Percentiles rank a stretch among this genome's conserved stretches.
These are phyloP conservation scores for Pisolithus thermaeus DNA, from an alignment of 1,284 basidiomycete genomes.

Conservation along the genomic window DNA sequence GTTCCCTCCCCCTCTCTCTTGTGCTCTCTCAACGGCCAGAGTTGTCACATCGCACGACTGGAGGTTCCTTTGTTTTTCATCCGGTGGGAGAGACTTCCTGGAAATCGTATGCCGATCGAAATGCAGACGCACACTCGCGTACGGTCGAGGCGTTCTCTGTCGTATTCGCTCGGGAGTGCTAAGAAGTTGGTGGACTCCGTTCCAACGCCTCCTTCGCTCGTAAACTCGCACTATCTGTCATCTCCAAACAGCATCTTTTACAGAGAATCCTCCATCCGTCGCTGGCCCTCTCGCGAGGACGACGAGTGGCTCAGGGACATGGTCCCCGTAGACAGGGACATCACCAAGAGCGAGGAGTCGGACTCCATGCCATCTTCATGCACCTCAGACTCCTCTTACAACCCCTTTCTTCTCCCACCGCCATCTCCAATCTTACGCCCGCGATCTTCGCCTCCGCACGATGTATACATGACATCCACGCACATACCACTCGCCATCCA, in stretches of 20 bases:
- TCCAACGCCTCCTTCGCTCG: conserved; percentile 54
- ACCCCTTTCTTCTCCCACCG: conserved; percentile 6
- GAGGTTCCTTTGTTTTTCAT: not conserved
- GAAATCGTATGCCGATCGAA: not conserved
- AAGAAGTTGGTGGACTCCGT: conserved; percentile 11
- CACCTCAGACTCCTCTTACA: conserved; percentile 18
- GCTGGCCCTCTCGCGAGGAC: conserved; percentile 41
- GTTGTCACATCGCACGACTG: too few species aligned
- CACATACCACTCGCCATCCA: conserved; percentile 4
- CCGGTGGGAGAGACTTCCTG: not conserved
- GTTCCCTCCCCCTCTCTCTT: too few species aligned
- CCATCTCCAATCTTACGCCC: conserved; percentile 22
- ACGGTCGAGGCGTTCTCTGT: conserved; percentile 13
- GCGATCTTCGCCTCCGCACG: conserved; percentile 15
- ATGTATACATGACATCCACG: conserved; percentile 10
- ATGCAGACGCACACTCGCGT: not conserved
- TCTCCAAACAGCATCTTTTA: conserved; percentile 46
- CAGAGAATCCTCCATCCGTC: conserved; percentile 27
- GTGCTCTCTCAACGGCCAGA: too few species aligned
- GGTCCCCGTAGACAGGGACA: conserved; percentile 35
- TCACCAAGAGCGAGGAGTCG: conserved; percentile 6
- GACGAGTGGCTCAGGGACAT: conserved; percentile 60
- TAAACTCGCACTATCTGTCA: conserved; percentile 46
- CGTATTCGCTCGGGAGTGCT: conserved; percentile 2
- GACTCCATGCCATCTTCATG: conserved; percentile 18